phyloP scores from a whole-genome alignment of 2,329 filamentous ascomycete species.

The Tricladium varicosporioides region DNA sequence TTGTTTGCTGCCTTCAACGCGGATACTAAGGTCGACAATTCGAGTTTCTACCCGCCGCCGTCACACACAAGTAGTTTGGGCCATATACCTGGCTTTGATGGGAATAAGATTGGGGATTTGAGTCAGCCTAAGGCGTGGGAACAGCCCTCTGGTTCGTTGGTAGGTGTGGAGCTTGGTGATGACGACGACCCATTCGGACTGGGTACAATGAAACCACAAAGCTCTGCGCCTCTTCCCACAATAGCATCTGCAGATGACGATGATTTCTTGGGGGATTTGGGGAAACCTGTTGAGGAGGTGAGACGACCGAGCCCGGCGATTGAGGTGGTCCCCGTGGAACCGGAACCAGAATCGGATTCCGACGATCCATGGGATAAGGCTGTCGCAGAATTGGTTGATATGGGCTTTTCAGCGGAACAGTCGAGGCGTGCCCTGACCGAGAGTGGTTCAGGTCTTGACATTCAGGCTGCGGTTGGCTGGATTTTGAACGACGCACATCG shows the following conservation, averaged over 20 bases:
- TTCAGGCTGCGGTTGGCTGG: slow-evolving; percentile 86
- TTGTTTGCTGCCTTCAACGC: slow-evolving; percentile 67
- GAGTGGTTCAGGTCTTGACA: slow-evolving; percentile 74
- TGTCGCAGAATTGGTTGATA: slow-evolving; percentile 86
- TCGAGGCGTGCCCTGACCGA: slow-evolving; percentile 77
- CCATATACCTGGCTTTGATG: slow-evolving; percentile 44
- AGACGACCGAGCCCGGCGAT: slow-evolving; percentile 41
- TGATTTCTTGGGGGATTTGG: slow-evolving; percentile 64
- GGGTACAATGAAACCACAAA: slow-evolving; percentile 49
- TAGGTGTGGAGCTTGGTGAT: slow-evolving; percentile 41
- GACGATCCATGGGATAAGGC: slow-evolving; percentile 73
- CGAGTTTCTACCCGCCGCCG: slow-evolving; percentile 62
- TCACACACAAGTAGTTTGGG: slow-evolving; percentile 35
- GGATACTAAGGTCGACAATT: slow-evolving; percentile 64
- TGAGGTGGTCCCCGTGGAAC: slow-evolving; percentile 23
- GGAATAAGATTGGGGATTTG: slow-evolving; percentile 46
- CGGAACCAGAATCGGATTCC: slow-evolving; percentile 22
- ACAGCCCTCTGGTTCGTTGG: slow-evolving; percentile 29
- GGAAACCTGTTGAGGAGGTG: slow-evolving; percentile 63
- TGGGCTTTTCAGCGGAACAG: slow-evolving; percentile 86
- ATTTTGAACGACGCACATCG: slow-evolving; percentile 88
- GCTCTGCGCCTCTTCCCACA: slow-evolving; percentile 29
- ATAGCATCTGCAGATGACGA: slow-evolving; percentile 50
- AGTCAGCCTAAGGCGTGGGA: slow-evolving; percentile 55
- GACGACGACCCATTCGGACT: slow-evolving; percentile 90